phyloP scores from a whole-genome alignment of 23 red algal genomes.

The Gracilariopsis chorda region DNA sequence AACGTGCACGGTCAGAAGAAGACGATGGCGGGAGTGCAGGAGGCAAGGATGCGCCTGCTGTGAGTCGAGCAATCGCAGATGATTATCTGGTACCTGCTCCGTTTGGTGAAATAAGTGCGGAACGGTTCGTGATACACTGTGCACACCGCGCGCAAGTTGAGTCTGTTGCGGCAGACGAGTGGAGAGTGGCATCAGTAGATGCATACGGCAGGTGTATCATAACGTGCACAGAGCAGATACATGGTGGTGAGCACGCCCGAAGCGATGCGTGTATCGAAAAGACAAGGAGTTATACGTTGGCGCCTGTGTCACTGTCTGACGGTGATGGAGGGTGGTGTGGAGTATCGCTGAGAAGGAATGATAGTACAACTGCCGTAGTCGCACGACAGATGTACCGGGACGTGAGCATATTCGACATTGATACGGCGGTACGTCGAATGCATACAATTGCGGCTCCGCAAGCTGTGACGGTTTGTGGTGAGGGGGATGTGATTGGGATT shows the following conservation, averaged over 20 bases:
- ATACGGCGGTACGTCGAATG: not conserved
- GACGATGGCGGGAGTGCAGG: not conserved
- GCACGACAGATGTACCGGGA: slow-evolving; percentile 39
- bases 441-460: not conserved
- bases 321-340: slow-evolving; percentile 59
- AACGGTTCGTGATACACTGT: not conserved
- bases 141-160: slow-evolving; percentile 42
- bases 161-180: slow-evolving; percentile 23
- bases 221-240: not conserved
- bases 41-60: not conserved
- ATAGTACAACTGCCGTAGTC: not conserved
- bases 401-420: slow-evolving; percentile 39
- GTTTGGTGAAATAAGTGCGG: not conserved
- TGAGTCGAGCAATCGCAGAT: slow-evolving; percentile 29
- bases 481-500: not conserved
- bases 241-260: not conserved
- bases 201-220: slow-evolving; percentile 36
- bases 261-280: not conserved
- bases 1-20: not conserved
- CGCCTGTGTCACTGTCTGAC: not conserved
- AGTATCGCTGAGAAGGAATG: slow-evolving; percentile 16
- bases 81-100: slow-evolving; percentile 49
- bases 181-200: slow-evolving; percentile 55
- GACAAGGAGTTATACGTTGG: not conserved
- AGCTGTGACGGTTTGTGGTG: slow-evolving; percentile 8